Base-by-base conservation (phyloP, 257 asterid species). In the Leonotis leonurus region DNA sequence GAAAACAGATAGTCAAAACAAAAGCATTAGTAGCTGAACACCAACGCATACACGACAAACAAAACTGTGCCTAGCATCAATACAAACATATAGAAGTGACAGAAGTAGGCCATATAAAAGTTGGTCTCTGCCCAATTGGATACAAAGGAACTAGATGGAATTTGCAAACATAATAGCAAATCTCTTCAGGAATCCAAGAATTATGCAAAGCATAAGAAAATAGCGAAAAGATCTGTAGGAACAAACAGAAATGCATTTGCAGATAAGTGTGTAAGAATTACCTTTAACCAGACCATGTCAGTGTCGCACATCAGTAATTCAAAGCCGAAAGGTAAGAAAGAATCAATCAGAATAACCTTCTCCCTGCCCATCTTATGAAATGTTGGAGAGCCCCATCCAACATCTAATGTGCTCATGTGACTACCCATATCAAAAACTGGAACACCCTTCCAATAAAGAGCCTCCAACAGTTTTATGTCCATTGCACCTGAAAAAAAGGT, bases 241-340 rank as follows among this genome's bases (percentile, higher is more conserved):
- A 73, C 33, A 71, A 27, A 46, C n/a, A 14, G 21, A 37, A 46
- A 55, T 62, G 51, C 33, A 56, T 62, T n/a, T 25, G 30, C 56
- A 46, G 60, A 35, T 25, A 77, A 57, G 52, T 40, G 33, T 57
- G 26, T 50, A 51, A 53, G 60, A 60, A 67, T 71, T 82, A 93
- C 99, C 99, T 93, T 93, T 74, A 93, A 78, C 97, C 97, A 93
- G 62, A 93, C 99, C 96, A 87, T 89, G 81, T 93, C 99, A 0
- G 99, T 93, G 52, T 93, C 99, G 61, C 99, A 93, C 99, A 93
- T 89, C 76, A 93, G 77, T 44, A 93, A 69, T 66, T 93, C 99
- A 75, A 84, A 84, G 60, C 97, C 99, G 50, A 59, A 87, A 26
- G 95, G 94, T 56, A 93, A 81, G 80, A 93, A 10, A 17, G 96